These are phyloP conservation scores for Schizophyllum commune DNA, from an alignment of 1,284 basidiomycete species.

Conservation along the genomic window DNA sequence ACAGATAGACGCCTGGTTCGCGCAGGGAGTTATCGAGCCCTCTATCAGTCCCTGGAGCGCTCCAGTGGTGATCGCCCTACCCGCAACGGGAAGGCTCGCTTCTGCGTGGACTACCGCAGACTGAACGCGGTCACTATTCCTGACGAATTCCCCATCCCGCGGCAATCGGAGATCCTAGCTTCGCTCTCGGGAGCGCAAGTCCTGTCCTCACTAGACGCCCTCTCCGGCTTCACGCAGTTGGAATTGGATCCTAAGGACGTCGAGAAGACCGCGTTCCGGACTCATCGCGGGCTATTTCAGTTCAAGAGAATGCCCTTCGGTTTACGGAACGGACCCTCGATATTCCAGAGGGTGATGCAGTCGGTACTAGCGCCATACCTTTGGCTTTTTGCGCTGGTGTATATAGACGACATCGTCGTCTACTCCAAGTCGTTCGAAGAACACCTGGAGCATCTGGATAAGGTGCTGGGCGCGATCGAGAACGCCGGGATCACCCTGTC, in stretches of 20 bases:
- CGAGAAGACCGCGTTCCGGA: conserved; percentile 29
- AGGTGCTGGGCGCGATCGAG: conserved; percentile 21
- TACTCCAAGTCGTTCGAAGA: conserved; percentile 25
- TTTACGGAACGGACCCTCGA: conserved; percentile 28
- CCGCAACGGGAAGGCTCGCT: conserved; percentile 22
- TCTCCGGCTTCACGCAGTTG: conserved; percentile 33
- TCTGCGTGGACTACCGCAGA: conserved; percentile 26
- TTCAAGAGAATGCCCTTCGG: conserved; percentile 36
- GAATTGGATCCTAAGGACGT: conserved; percentile 20
- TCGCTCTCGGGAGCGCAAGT: conserved; percentile 24
- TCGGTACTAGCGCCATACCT: no score
- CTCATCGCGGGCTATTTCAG: conserved; percentile 30
- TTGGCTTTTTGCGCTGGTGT: conserved; percentile 33
- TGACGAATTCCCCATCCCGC: conserved; percentile 24
- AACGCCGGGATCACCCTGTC: conserved; percentile 24
- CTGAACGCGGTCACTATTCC: conserved; percentile 25
- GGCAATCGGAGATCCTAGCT: conserved; percentile 28
- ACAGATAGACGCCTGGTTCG: conserved; percentile 22
- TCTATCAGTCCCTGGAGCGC: conserved; percentile 26
- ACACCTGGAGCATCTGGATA: conserved; percentile 24
- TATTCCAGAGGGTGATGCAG: conserved; percentile 35
- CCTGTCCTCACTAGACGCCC: conserved; percentile 27
- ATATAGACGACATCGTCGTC: conserved; percentile 31
- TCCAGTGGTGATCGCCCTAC: conserved; percentile 25
- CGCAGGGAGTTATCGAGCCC: conserved; percentile 24